Evolutionary conservation across 176 grass and related monocot species (phyloP).

Genomic region (Cenchrus americanus): DNA sequence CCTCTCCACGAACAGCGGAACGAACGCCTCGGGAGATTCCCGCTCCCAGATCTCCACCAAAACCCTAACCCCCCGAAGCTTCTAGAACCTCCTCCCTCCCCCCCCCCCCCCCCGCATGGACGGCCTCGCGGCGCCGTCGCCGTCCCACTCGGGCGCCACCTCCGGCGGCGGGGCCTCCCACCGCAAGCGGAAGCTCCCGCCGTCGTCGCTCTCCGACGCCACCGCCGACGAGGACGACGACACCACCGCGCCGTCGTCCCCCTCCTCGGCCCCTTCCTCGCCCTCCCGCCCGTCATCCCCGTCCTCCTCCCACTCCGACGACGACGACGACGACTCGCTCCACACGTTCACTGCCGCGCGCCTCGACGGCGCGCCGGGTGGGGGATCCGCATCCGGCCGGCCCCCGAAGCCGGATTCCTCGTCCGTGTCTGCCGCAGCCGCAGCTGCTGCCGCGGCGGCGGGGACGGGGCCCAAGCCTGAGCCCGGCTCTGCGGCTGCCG

Average conservation of each 20-base stretch:
- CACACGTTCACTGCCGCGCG: constrained; percentile 55
- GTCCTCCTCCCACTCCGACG: constrained; percentile 65
- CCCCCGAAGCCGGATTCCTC: constrained; percentile 61
- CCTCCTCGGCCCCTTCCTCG: constrained; percentile 52
- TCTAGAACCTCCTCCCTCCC: constrained; percentile 13
- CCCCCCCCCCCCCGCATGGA: constrained; percentile 54
- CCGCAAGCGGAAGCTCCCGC: constrained; percentile 91
- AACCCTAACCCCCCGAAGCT: constrained; percentile 52
- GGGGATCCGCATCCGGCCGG: constrained; percentile 42
- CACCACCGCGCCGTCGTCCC: constrained; percentile 64
- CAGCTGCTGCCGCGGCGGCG: constrained; percentile 8
- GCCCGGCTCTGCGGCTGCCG: constrained; percentile 33
- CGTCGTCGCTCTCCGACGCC: constrained; percentile 72
- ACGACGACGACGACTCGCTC: constrained; percentile 62
- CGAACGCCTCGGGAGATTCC: not conserved
- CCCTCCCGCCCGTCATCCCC: constrained; percentile 52
- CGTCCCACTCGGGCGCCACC: constrained; percentile 80
- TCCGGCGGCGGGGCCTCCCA: constrained; percentile 78
- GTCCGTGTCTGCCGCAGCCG: constrained; percentile 26
- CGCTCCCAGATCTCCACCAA: constrained; percentile 41
- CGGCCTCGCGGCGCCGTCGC: constrained; percentile 69
- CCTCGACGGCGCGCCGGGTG: constrained; percentile 50
- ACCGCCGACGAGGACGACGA: constrained; percentile 81
- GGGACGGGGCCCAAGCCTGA: constrained; percentile 49
- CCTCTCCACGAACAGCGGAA: not conserved